Percentiles rank a stretch among this genome's conserved stretches.
Evolutionary conservation across 2,329 filamentous ascomycete genomes (phyloP).

Genomic region (Albophoma yamanashiensis): DNA sequence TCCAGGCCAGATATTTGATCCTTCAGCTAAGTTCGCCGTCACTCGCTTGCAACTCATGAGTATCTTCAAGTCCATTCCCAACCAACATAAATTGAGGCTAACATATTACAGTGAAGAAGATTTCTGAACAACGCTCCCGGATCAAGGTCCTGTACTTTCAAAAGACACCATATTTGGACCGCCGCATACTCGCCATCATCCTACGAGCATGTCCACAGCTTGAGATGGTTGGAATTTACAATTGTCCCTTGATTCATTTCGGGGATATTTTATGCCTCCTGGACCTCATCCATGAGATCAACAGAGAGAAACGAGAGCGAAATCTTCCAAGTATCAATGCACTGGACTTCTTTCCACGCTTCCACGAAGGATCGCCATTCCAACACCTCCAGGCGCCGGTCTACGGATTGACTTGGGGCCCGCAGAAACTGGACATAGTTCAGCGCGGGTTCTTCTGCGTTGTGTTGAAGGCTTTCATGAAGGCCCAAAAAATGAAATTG

Average conservation of each 20-base stretch:
- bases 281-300: conserved; percentile 25
- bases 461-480: conserved; percentile 22
- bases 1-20: conserved; percentile 3
- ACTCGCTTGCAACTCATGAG: conserved; percentile 8
- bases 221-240: conserved; percentile 23
- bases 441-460: conserved; percentile 23
- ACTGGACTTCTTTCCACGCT: conserved; percentile 24
- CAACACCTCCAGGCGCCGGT: conserved; percentile 1
- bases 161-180: conserved; percentile 19
- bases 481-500: conserved; percentile 17
- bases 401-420: conserved; percentile 20
- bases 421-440: conserved; percentile 10
- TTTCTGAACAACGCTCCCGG: conserved; percentile 7
- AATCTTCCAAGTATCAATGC: conserved; percentile 8
- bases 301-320: conserved; percentile 9
- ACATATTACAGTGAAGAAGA: conserved; percentile 12
- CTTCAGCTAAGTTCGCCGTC: conserved; percentile 4
- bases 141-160: conserved; percentile 19
- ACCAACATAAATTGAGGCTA: neutral
- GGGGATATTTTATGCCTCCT: conserved; percentile 22
- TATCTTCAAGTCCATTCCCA: conserved; percentile 8
- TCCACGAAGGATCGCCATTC: conserved; percentile 16
- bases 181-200: conserved; percentile 22
- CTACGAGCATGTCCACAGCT: conserved; percentile 19
- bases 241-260: conserved; percentile 25